Evolutionary conservation across 2,329 filamentous ascomycete species (phyloP).

Genomic region (Acephala macrosclerotiorum): DNA sequence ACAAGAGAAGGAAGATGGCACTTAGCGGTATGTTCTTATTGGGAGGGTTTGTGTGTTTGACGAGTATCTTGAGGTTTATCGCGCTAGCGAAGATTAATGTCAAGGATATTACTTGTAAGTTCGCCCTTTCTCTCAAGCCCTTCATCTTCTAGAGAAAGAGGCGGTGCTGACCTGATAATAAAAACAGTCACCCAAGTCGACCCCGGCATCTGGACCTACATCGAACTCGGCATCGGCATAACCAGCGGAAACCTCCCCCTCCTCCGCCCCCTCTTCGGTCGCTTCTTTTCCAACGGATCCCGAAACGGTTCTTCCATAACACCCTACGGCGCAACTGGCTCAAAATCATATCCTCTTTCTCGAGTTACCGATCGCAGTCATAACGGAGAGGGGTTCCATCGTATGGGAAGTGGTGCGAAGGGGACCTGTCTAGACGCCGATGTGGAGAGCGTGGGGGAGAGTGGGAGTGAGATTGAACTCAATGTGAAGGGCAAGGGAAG

Average conservation of each 20-base stretch:
- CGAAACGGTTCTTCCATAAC: not conserved
- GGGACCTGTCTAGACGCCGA: not conserved
- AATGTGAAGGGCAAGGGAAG: constrained; percentile 8
- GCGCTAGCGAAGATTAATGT: constrained; percentile 31
- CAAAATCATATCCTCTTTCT: constrained; percentile 9
- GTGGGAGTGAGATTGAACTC: constrained; percentile 20
- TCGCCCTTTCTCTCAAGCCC: not conserved
- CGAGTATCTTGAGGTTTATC: constrained; percentile 34
- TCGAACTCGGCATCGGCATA: constrained; percentile 45
- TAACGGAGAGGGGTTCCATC: constrained; percentile 13
- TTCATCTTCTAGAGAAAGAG: not conserved
- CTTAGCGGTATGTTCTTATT: constrained; percentile 31
- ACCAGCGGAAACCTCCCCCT: constrained; percentile 44
- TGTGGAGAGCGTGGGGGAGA: constrained; percentile 18
- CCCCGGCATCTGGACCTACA: constrained; percentile 51
- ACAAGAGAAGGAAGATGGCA: constrained; percentile 23
- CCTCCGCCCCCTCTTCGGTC: constrained; percentile 43
- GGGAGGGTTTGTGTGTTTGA: constrained; percentile 50
- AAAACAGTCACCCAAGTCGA: constrained; percentile 30
- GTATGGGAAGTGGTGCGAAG: constrained; percentile 10
- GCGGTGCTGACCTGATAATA: not conserved
- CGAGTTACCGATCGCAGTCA: constrained; percentile 12
- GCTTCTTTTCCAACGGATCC: constrained; percentile 12
- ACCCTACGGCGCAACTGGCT: not conserved
- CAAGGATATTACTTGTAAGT: constrained; percentile 34